Evolutionary conservation across 106 monocot species (phyloP).

Genomic region (Platanthera guangdongensis): DNA sequence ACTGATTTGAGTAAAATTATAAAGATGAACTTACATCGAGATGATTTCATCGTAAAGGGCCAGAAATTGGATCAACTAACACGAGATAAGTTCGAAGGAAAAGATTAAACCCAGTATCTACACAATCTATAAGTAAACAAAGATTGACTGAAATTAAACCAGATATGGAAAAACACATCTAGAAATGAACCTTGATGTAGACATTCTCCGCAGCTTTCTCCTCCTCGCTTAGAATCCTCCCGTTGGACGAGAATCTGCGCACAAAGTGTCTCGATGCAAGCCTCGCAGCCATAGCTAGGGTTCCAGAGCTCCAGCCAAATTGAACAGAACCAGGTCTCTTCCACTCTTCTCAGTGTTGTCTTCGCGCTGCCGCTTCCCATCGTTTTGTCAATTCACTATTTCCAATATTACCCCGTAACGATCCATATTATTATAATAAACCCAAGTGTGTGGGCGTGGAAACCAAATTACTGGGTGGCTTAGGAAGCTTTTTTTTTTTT

Average conservation of each 20-base stretch:
- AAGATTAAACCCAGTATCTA: neutral
- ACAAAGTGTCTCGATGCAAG: conserved; percentile 18
- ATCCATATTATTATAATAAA: no score
- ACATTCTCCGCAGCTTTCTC: conserved; percentile 73
- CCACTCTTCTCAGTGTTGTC: no score
- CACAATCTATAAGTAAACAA: neutral
- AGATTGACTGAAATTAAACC: neutral
- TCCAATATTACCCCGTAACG: no score
- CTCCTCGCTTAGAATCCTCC: conserved; percentile 52
- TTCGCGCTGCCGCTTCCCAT: no score
- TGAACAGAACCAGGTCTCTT: no score
- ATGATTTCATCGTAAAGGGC: neutral
- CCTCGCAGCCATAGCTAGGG: conserved; percentile 22
- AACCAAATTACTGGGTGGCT: no score
- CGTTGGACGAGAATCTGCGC: conserved; percentile 33
- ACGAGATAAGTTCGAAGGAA: neutral
- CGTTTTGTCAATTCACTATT: no score
- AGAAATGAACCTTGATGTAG: conserved; percentile 45
- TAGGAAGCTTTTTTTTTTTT: no score
- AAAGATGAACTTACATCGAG: neutral
- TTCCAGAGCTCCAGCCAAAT: neutral
- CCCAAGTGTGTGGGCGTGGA: no score
- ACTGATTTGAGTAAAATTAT: neutral
- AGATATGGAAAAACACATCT: neutral
- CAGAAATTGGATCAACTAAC: neutral